These are phyloP conservation scores for Athelia psychrophila DNA, from an alignment of 1,284 basidiomycete species.

Conservation along the genomic window DNA sequence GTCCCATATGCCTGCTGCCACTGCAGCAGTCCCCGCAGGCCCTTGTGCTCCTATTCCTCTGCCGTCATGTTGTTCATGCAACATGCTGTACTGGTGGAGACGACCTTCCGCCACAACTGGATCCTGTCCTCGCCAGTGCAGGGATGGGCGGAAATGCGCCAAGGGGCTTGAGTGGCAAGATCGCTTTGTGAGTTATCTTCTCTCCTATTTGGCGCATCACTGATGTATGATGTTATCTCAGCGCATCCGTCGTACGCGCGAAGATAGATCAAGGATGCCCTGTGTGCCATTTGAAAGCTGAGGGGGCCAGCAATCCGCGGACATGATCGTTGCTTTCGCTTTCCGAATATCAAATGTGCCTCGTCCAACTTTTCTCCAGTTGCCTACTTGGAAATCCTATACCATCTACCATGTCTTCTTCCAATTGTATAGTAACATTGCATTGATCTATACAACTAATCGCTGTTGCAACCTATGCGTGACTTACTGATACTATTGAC, in stretches of 20 bases:
- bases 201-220: not conserved
- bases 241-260: constrained; percentile 70
- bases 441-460: no score
- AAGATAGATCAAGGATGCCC: constrained; percentile 70
- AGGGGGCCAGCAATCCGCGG: constrained; percentile 33
- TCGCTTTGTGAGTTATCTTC: constrained; percentile 63
- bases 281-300: constrained; percentile 61
- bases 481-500: no score
- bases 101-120: constrained; percentile 49
- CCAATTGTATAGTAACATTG: not conserved
- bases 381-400: not conserved
- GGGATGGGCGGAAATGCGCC: constrained; percentile 35
- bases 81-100: constrained; percentile 61
- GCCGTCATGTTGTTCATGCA: constrained; percentile 84
- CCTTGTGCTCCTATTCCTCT: constrained; percentile 76
- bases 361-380: not conserved
- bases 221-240: constrained; percentile 22
- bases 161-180: constrained; percentile 59
- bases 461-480: no score
- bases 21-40: constrained; percentile 59
- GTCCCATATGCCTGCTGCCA: constrained; percentile 62
- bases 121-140: constrained; percentile 39
- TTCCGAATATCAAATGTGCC: not conserved
- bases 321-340: constrained; percentile 24
- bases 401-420: not conserved